Evolutionary conservation across 805 yeast species (phyloP), one percentile per base, ranked within the genome.

Genomic region (Wickerhamomyces chaumierensis): DNA sequence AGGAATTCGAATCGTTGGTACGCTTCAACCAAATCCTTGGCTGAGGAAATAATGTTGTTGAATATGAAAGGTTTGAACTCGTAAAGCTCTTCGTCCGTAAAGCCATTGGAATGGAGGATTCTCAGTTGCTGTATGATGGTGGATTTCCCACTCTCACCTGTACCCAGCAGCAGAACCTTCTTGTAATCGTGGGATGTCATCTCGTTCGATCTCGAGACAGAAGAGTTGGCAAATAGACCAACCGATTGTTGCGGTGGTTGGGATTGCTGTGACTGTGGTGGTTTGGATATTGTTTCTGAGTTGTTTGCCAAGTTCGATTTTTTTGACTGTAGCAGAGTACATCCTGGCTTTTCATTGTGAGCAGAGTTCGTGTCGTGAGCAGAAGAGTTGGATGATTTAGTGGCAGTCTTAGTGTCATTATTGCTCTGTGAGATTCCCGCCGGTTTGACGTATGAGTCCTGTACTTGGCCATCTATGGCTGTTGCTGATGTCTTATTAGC

Each of bases 11-110:
- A 72, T 42, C 71, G 77, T 38, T 63, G 58, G 35, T 84, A 69
- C 0, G 92, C 94, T 43, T 70, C 73, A 21, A 82, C 68, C 13
- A 88, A 60, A 39, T 76, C 77, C 46, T 77, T 78, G 20, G 85
- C 79, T 44, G 92, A 79, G 40, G 85, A 94, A 42, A 81, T 60
- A 17, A 87, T 62, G 57, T 87, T 88, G 46, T 77, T 76, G 56
- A 71, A 83, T 17, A 88, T 86, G 46, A 84, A 78, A 0, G 90
- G 85, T 53, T 76, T 76, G 58, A 81, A 83, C 47, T 81, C 85
- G 39, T 66, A 62, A 20, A 81, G 59, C 55, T 87, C 96, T 35
- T 80, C 78, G 6, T 54, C 46, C 2, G 61, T 39, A 45, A 62
- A 65, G 11, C 69, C 69, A 39, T 56, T 58, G 19, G 65, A 61